Evolutionary conservation across 305 asterid genomes (phyloP), one percentile per base, ranked within the genome.

Genomic region (Rubia peregrina): DNA sequence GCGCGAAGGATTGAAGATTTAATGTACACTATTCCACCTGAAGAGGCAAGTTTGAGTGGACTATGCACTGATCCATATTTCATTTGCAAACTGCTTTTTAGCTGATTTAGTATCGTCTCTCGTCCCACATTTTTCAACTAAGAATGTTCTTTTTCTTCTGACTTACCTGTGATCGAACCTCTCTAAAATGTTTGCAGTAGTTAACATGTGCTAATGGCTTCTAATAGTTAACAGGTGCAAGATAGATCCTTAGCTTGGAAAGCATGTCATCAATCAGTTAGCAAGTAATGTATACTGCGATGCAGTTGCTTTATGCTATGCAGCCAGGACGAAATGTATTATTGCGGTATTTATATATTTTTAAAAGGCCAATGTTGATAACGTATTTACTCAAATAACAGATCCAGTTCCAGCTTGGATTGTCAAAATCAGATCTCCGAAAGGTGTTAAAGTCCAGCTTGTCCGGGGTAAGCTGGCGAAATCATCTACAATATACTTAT

Each of bases 321-420:
- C 6, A 30, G 48, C 21, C 49, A 13, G 51, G 44, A 26, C 13
- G 30, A 40, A 33, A 59, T 57, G 69, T 26, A 38, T 51, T 49
- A 49, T 49, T 65, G 9, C 14, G 65, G 57, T 65, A 19, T 36
- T 38, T 64, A 26, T 64, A 42, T 43, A 42, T 7, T 9, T 13
- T 36, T 68, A 49, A 65, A 65, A 11, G 49, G 13, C 14, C 12
- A 21, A 7, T 36, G n/a, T 36, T 65, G 42, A 48, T 33, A 43
- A 53, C 24, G 7, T 17, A 0, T 6, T 78, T 78, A 64, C 44
- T 73, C 68, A 73, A 74, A 61, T 87, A 81, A 78, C 89, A 95
- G 99, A 95, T 95, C 70, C 96, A 96, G 0, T 95, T 86, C 85
- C 98, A 91, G 85, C 89, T 95, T 75, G 99, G 99, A 67, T 79